Conservation (phyloP, 2,329 filamentous ascomycete genomes). For the Xenosphaeropsis pyriputrescens region DNA sequence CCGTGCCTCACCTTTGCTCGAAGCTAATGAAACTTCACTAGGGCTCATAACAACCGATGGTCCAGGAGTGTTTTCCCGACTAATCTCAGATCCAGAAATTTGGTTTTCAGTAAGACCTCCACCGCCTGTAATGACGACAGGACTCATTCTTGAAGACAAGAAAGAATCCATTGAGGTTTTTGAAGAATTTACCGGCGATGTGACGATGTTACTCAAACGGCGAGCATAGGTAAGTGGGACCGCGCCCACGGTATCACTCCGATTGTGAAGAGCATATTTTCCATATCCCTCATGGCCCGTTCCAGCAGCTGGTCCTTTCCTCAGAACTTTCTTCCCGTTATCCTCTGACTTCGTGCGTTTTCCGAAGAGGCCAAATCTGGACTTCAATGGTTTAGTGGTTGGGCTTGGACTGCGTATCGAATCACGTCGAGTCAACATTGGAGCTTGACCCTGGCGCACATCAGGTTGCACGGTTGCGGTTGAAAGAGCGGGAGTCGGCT, state of each 20-base stretch:
- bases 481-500: conserved; percentile 12
- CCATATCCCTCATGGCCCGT: conserved; percentile 87
- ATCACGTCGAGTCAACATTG: conserved; percentile 14
- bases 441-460: conserved; percentile 9
- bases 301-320: conserved; percentile 78
- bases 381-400: conserved; percentile 35
- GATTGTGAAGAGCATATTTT: conserved; percentile 41
- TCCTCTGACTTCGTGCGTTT: conserved; percentile 55
- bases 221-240: conserved; percentile 24
- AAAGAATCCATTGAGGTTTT: conserved; percentile 36
- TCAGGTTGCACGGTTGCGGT: conserved; percentile 17
- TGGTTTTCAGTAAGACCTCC: conserved; percentile 46
- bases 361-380: conserved; percentile 66
- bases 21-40: conserved; percentile 17
- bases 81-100: conserved; percentile 34
- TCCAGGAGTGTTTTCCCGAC: conserved; percentile 10
- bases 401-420: conserved; percentile 35
- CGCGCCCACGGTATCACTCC: conserved; percentile 44
- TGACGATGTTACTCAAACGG: conserved; percentile 9
- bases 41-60: conserved; percentile 9
- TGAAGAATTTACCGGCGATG: conserved; percentile 26
- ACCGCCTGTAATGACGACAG: conserved; percentile 47
- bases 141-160: conserved; percentile 45
- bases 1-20: conserved; percentile 21
- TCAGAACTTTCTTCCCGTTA: conserved; percentile 23